phyloP scores from a whole-genome alignment of 192 early-diverging fungal species.

The Backusella liffmaniae region DNA sequence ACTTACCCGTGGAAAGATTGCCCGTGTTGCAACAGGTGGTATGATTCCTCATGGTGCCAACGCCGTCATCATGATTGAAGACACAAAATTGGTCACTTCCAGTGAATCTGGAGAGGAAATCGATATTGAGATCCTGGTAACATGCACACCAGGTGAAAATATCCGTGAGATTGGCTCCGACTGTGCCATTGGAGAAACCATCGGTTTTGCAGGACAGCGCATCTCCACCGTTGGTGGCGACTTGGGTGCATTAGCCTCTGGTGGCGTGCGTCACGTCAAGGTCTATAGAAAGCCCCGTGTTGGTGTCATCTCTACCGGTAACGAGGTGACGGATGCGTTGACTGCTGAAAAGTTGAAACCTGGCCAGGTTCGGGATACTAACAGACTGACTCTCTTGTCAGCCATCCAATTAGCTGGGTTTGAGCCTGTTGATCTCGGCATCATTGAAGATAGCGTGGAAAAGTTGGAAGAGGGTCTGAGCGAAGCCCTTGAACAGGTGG shows the following conservation, averaged over 20 bases:
- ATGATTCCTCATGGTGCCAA: slow-evolving; percentile 78
- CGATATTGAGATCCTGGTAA: slow-evolving; percentile 17
- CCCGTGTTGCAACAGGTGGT: slow-evolving; percentile 87
- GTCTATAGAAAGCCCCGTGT: slow-evolving; percentile 67
- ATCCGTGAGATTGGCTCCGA: slow-evolving; percentile 86
- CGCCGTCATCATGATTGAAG: slow-evolving; percentile 97
- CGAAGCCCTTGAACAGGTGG: slow-evolving; percentile 50
- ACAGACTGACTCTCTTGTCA: slow-evolving; percentile 74
- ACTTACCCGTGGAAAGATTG: slow-evolving; percentile 62
- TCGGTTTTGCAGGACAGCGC: slow-evolving; percentile 51
- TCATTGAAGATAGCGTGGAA: slow-evolving; percentile 65
- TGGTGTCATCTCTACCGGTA: slow-evolving; percentile 87
- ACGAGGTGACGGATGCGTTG: slow-evolving; percentile 71
- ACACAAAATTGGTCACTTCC: slow-evolving; percentile 68
- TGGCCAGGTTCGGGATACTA: slow-evolving; percentile 84
- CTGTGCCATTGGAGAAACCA: slow-evolving; percentile 55
- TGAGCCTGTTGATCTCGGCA: slow-evolving; percentile 70
- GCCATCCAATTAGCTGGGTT: slow-evolving; percentile 63
- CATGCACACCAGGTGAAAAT: slow-evolving; percentile 51
- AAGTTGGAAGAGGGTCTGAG: slow-evolving; percentile 50
- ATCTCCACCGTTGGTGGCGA: slow-evolving; percentile 79
- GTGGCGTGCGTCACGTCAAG: slow-evolving; percentile 61
- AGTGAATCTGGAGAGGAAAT: slow-evolving; percentile 58
- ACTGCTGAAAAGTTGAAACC: slow-evolving; percentile 35
- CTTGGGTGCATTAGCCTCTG: slow-evolving; percentile 78